Base-by-base conservation (phyloP, 139 green algal species). In the Chlorella sp. region DNA sequence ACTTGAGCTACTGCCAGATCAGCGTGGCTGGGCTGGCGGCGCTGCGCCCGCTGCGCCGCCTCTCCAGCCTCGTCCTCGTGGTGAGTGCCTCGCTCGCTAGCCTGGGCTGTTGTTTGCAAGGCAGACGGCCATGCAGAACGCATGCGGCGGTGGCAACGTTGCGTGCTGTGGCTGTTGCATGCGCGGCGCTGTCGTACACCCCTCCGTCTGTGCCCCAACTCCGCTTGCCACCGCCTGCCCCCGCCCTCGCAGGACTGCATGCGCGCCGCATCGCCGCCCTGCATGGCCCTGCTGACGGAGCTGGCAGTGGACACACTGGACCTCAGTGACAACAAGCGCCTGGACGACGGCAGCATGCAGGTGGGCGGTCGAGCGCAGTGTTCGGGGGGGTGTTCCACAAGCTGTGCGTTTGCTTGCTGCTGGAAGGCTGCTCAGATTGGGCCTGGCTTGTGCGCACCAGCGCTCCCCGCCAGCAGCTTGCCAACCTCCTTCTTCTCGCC, bases 301-400 rank as follows among this genome's bases (percentile, higher is more conserved):
- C 43, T 70, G 67, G 51, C 44, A 11, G 34, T 85, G 81, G 36
- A 41, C n/a, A 24, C 43, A 14, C 24, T 85, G 51, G 46, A 69
- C 7, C 3, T 58, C 5, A 64, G 41, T 11, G 46, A 67, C 36
- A 72, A 82, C 76, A 85, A 85, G 68, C 69, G 81, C 26, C 36
- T 85, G 48, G 81, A 85, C 51, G 81, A 85, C 30, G 81, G 62
- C 5, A 73, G 81, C 68, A 64, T 85, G 78, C 62, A 84, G 78
- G 78, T 73, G 77, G 26, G 77, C 20, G 5, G n/a, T n/a, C n/a
- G n/a, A n/a, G n/a, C n/a, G n/a, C n/a, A n/a, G n/a, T n/a, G n/a
- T n/a, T 41, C 48, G 40, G 46, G 24, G 14, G 44, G 44, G 4
- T 8, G 30, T 44, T 11, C 46, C 11, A 11, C 46, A 54, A 54